phyloP scores from a whole-genome alignment of 495 filamentous ascomycete species.

The Xylaria scruposa region DNA sequence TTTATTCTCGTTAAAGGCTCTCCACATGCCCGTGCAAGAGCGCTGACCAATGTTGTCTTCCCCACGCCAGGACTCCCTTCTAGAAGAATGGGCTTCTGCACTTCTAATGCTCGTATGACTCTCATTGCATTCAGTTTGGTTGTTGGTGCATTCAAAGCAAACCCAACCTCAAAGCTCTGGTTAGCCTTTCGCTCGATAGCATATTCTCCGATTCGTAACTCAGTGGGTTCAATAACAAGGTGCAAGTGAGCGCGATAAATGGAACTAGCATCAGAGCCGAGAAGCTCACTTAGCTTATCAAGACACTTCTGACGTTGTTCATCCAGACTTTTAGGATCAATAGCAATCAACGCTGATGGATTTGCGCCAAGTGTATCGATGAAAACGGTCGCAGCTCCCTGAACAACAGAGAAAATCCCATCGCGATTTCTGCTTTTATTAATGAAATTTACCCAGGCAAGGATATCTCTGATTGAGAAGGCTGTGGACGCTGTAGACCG shows the following conservation, averaged over 20 bases:
- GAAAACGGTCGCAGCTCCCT: slow-evolving; percentile 95
- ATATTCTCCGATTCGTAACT: slow-evolving; percentile 75
- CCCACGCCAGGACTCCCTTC: slow-evolving; percentile 97
- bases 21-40: slow-evolving; percentile 78
- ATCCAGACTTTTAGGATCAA: slow-evolving; percentile 62
- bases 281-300: slow-evolving; percentile 69
- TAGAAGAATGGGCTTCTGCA: slow-evolving; percentile 87
- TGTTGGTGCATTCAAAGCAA: slow-evolving; percentile 86
- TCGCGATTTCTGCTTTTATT: slow-evolving; percentile 62
- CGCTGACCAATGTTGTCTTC: slow-evolving; percentile 91
- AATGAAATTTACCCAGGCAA: slow-evolving; percentile 93
- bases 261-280: slow-evolving; percentile 64
- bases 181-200: slow-evolving; percentile 59
- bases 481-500: slow-evolving; percentile 72
- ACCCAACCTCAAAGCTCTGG: slow-evolving; percentile 62
- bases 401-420: slow-evolving; percentile 61
- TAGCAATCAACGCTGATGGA: slow-evolving; percentile 80
- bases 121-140: slow-evolving; percentile 88
- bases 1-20: slow-evolving; percentile 90
- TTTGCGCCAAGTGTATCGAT: slow-evolving; percentile 95
- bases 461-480: slow-evolving; percentile 87
- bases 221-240: slow-evolving; percentile 51
- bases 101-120: slow-evolving; percentile 86
- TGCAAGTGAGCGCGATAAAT: slow-evolving; percentile 66
- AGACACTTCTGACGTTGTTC: slow-evolving; percentile 74